A percentile compares a stretch with the other conserved stretches of the same genome.
phyloP scores from a whole-genome alignment of 164 flowering plant species.

The Litsea cubeba region DNA sequence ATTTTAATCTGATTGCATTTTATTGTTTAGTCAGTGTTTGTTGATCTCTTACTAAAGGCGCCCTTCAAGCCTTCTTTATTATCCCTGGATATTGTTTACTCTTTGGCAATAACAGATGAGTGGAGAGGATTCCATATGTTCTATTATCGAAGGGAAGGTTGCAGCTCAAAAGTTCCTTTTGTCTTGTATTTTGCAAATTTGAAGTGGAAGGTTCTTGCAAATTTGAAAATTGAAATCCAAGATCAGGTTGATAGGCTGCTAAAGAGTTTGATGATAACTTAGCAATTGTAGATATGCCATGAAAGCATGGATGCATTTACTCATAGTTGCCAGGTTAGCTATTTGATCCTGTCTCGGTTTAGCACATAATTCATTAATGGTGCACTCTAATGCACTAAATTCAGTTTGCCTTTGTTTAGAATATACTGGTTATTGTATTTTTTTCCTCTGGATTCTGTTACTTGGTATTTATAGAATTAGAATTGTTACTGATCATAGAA shows the following conservation, averaged over 20 bases:
- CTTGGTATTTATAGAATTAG: no score
- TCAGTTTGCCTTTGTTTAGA: no score
- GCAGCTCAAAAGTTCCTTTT: no score
- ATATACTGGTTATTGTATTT: no score
- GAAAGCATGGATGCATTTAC: neutral
- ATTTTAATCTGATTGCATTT: neutral
- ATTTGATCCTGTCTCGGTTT: neutral
- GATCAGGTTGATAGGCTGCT: neutral
- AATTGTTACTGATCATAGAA: no score
- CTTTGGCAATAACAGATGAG: neutral
- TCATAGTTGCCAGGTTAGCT: neutral
- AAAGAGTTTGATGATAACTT: neutral
- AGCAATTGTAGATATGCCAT: neutral
- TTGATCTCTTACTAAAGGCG: neutral
- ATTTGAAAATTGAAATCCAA: neutral
- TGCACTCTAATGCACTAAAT: no score
- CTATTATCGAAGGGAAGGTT: no score
- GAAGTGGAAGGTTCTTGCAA: neutral
- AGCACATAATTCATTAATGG: no score
- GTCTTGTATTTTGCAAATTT: neutral
- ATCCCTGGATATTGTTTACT: neutral
- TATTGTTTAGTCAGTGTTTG: neutral
- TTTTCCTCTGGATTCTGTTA: no score
- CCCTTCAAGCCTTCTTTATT: neutral
- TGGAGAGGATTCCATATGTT: neutral